phyloP scores from a whole-genome alignment of 768 basidiomycete species.

The Mycena albidolilacea region DNA sequence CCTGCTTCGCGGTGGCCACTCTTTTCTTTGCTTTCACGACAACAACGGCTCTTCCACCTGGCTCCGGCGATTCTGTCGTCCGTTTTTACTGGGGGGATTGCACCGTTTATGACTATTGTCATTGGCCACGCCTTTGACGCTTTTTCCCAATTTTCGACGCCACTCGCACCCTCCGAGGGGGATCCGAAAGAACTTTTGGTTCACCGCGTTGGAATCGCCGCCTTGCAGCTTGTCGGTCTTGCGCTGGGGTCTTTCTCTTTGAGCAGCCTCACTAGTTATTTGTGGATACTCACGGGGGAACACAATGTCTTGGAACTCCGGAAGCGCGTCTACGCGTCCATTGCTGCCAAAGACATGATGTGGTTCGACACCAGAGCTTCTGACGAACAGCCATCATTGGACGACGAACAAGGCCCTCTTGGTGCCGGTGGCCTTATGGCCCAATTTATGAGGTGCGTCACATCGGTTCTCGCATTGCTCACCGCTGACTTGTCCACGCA shows the following conservation, averaged over 20 bases:
- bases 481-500: constrained; percentile 48
- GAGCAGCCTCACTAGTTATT: constrained; percentile 79
- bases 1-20: constrained; percentile 60
- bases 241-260: constrained; percentile 77
- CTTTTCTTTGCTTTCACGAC: constrained; percentile 74
- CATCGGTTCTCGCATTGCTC: neutral
- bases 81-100: constrained; percentile 77
- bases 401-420: constrained; percentile 65
- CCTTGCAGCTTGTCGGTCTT: constrained; percentile 77
- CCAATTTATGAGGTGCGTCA: constrained; percentile 83
- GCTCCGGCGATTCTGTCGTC: constrained; percentile 78
- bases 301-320: constrained; percentile 64
- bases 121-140: constrained; percentile 84
- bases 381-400: constrained; percentile 53
- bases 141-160: constrained; percentile 71
- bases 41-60: constrained; percentile 71
- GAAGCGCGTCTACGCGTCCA: constrained; percentile 75
- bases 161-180: constrained; percentile 44
- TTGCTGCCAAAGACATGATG: constrained; percentile 81
- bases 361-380: constrained; percentile 85
- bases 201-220: constrained; percentile 70
- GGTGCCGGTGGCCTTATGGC: constrained; percentile 95
- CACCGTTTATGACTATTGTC: constrained; percentile 90
- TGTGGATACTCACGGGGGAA: constrained; percentile 83
- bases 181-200: constrained; percentile 64